Percentiles rank a stretch among this genome's conserved stretches.
Conservation (phyloP, 495 filamentous ascomycete genomes). For the Patellaria atrata region DNA sequence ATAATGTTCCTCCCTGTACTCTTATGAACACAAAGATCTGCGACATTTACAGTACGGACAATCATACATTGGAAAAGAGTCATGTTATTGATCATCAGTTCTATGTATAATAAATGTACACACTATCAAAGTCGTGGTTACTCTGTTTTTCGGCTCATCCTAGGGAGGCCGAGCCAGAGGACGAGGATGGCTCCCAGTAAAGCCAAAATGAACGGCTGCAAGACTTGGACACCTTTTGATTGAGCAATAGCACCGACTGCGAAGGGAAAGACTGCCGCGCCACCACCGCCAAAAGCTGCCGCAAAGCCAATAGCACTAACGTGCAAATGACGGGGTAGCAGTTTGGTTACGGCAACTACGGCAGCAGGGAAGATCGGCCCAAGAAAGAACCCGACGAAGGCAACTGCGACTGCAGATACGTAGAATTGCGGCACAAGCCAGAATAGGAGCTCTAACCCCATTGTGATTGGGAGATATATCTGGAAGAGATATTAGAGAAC, state of each 20-base stretch:
- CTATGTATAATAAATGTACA: too few relatives aligned
- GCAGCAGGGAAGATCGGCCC: constrained; percentile 57
- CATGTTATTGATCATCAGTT: too few relatives aligned
- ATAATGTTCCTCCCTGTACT: too few relatives aligned
- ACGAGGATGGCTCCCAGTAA: constrained; percentile 36
- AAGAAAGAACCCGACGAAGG: constrained; percentile 55
- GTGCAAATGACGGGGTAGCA: constrained; percentile 63
- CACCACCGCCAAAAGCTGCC: constrained; percentile 64
- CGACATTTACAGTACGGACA: too few relatives aligned
- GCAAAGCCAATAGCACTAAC: constrained; percentile 74
- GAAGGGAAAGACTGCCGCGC: constrained; percentile 72
- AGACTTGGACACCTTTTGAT: constrained; percentile 57
- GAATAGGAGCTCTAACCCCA: constrained; percentile 30
- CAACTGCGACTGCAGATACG: constrained; percentile 53
- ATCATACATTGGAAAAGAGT: too few relatives aligned
- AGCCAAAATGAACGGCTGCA: constrained; percentile 64
- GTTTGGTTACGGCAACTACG: constrained; percentile 65
- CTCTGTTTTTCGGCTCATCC: constrained; percentile 25
- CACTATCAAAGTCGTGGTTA: too few relatives aligned
- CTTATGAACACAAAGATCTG: too few relatives aligned
- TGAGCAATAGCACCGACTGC: constrained; percentile 74
- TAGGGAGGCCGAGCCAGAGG: constrained; percentile 30
- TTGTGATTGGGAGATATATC: constrained; percentile 30
- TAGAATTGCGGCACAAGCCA: constrained; percentile 61
- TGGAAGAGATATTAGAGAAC: constrained; percentile 5